These are phyloP conservation scores for Aristolochia contorta DNA, from an alignment of 164 flowering plant genomes.

Conservation along the genomic window DNA sequence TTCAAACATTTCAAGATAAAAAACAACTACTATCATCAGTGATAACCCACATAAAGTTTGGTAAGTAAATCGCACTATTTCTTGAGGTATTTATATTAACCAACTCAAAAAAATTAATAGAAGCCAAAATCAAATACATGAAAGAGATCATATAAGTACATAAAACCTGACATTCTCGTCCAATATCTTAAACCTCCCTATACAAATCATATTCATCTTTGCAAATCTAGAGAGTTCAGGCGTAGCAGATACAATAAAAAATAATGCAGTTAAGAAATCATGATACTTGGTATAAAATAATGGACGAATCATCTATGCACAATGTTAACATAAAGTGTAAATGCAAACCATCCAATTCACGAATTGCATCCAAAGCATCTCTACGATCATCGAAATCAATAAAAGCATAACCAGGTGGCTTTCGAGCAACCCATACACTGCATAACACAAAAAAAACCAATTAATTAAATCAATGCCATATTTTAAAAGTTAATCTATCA, in stretches of 20 bases:
- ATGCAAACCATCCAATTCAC: constrained; percentile 70
- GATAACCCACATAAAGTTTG: no score
- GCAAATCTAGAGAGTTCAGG: background rate
- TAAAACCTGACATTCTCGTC: no score
- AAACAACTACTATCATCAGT: no score
- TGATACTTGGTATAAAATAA: background rate
- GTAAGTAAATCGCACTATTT: no score
- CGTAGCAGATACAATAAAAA: background rate
- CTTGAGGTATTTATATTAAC: no score
- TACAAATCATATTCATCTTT: background rate
- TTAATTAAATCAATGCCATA: no score
- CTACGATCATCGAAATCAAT: constrained; percentile 83
- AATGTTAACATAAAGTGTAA: background rate
- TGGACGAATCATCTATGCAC: background rate
- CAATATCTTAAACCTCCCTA: background rate
- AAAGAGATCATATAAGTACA: no score
- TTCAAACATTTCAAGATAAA: no score
- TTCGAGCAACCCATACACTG: constrained; percentile 96
- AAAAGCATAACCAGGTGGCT: constrained; percentile 94
- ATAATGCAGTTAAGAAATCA: background rate
- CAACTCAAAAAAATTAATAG: no score
- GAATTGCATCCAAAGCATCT: constrained; percentile 88
- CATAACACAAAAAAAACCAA: constrained; percentile 3
- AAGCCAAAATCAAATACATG: no score
- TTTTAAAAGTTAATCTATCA: no score